Conservation (phyloP, 139 green algal genomes). For the Spirogloea muscicola region DNA sequence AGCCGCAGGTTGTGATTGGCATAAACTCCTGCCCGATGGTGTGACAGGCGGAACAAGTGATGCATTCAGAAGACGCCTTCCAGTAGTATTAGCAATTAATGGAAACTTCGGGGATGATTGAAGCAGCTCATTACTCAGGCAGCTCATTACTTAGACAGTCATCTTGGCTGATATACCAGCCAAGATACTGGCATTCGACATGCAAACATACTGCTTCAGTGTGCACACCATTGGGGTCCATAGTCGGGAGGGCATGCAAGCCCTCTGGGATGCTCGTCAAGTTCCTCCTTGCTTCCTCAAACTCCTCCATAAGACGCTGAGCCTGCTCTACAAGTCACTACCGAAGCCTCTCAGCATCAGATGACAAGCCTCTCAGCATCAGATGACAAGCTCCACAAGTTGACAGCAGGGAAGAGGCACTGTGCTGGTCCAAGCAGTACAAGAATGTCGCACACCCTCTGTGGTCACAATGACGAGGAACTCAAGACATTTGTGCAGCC, state of each 20-base stretch:
- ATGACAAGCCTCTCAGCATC: too few relatives aligned
- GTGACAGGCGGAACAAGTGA: too few relatives aligned
- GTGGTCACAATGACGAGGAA: too few relatives aligned
- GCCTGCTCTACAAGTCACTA: too few relatives aligned
- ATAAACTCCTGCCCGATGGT: conserved; percentile 23
- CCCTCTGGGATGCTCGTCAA: not conserved
- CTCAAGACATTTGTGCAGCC: too few relatives aligned
- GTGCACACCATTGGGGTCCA: conserved; percentile 3
- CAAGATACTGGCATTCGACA: not conserved
- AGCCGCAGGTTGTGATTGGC: conserved; percentile 19
- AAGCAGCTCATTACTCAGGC: too few relatives aligned
- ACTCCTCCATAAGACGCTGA: not conserved
- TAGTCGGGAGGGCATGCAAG: not conserved
- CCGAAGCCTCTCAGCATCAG: too few relatives aligned
- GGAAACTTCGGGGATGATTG: not conserved
- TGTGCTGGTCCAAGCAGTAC: too few relatives aligned
- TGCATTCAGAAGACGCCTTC: not conserved
- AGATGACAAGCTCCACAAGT: too few relatives aligned
- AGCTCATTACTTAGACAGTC: not conserved
- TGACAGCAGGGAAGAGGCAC: too few relatives aligned
- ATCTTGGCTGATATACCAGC: not conserved
- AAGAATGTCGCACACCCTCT: too few relatives aligned
- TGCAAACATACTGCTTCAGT: not conserved
- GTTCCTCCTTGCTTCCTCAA: not conserved
- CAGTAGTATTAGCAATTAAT: not conserved